phyloP scores from a whole-genome alignment of 148 eudicot species.

The Spergularia marina region DNA sequence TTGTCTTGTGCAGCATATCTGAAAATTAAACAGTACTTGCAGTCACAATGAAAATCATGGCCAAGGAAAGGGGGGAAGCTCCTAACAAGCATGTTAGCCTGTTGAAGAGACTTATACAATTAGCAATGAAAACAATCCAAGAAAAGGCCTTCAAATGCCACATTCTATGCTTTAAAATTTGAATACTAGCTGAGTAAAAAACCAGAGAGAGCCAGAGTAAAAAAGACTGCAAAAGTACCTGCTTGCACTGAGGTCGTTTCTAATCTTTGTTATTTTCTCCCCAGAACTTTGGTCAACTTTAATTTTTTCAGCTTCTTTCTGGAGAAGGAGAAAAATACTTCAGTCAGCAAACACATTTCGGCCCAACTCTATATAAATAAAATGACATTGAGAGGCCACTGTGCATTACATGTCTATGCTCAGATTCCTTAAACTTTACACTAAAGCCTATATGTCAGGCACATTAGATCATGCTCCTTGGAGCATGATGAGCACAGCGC shows the following conservation, averaged over 20 bases:
- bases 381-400: not conserved
- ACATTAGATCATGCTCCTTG: no score
- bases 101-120: not conserved
- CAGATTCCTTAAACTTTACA: not conserved
- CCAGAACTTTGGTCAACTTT: conserved; percentile 36
- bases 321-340: conserved; percentile 23
- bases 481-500: no score
- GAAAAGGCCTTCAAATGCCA: conserved; percentile 8
- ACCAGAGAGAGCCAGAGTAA: not conserved
- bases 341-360: conserved; percentile 9
- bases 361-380: not conserved
- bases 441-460: not conserved
- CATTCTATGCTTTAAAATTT: not conserved
- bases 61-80: not conserved
- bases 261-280: conserved; percentile 39
- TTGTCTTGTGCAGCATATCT: conserved; percentile 60
- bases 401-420: not conserved
- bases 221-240: conserved; percentile 40
- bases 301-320: conserved; percentile 67
- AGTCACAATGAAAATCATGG: not conserved
- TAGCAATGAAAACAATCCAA: not conserved
- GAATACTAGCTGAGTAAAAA: not conserved
- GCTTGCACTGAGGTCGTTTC: conserved; percentile 56
- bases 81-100: not conserved
- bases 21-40: conserved; percentile 6